Conservation (phyloP, 257 asterid genomes). For the Nemophila menziesii region DNA sequence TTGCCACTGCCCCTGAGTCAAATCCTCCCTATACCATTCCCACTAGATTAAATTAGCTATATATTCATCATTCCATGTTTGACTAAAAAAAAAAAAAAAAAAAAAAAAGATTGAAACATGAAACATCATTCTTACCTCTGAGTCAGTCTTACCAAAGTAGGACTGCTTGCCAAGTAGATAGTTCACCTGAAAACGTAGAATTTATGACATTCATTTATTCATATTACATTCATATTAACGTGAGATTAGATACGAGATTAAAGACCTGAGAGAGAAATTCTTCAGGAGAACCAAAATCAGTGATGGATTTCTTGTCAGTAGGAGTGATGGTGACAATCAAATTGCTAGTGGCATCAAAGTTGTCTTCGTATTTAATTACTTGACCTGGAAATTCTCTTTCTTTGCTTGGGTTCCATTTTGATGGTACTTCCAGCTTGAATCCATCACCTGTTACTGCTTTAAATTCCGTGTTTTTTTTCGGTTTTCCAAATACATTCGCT, state of each 20-base stretch:
- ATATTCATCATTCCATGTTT: no score
- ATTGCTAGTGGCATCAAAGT: constrained; percentile 61
- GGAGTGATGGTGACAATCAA: constrained; percentile 47
- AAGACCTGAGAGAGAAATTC: constrained; percentile 56
- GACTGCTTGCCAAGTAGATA: constrained; percentile 75
- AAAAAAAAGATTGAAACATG: not conserved
- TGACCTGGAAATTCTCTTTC: constrained; percentile 68
- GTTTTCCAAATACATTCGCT: constrained; percentile 74
- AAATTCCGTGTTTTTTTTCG: constrained; percentile 58
- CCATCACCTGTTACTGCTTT: constrained; percentile 32
- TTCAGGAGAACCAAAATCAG: constrained; percentile 67
- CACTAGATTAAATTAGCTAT: not conserved
- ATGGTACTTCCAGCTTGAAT: constrained; percentile 40
- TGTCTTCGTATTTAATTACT: constrained; percentile 76
- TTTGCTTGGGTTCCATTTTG: constrained; percentile 75
- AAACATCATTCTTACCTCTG: constrained; percentile 46
- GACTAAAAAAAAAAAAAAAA: no score
- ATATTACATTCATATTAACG: no score
- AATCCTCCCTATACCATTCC: constrained; percentile 76
- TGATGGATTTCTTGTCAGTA: constrained; percentile 64
- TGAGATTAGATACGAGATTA: no score
- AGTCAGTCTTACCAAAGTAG: constrained; percentile 64
- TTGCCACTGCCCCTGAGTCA: constrained; percentile 63
- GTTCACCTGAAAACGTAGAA: constrained; percentile 71
- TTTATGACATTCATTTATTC: no score